Conservation (phyloP, 495 filamentous ascomycete genomes). For the Tricharina praecox region DNA sequence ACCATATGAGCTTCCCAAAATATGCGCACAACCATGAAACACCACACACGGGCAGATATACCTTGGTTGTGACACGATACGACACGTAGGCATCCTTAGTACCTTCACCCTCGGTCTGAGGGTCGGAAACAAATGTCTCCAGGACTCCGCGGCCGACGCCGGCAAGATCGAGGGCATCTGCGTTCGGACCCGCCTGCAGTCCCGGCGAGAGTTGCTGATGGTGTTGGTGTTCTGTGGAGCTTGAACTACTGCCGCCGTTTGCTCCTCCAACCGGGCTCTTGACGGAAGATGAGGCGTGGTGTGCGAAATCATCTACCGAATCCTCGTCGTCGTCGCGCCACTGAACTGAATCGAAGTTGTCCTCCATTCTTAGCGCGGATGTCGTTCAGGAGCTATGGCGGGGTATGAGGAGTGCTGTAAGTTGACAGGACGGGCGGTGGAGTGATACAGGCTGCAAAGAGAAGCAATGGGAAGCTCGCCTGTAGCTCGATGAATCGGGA, state of each 20-base stretch:
- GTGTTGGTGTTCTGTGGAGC: slow-evolving; percentile 25
- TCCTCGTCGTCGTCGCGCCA: slow-evolving; percentile 22
- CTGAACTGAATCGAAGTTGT: slow-evolving; percentile 19
- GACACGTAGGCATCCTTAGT: slow-evolving; percentile 95
- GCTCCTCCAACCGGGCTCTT: background rate
- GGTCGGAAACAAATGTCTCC: slow-evolving; percentile 63
- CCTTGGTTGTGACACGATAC: slow-evolving; percentile 80
- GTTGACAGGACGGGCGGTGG: background rate
- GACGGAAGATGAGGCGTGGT: background rate
- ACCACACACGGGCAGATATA: too few relatives aligned
- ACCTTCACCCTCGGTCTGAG: slow-evolving; percentile 88
- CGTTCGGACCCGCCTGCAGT: slow-evolving; percentile 39
- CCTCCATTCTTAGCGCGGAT: slow-evolving; percentile 6
- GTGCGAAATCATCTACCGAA: background rate
- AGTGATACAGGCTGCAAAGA: too few relatives aligned
- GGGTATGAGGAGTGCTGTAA: background rate
- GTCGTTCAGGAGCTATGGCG: slow-evolving; percentile 1
- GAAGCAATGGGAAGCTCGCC: background rate
- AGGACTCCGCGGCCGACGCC: slow-evolving; percentile 63
- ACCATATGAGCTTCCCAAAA: too few relatives aligned
- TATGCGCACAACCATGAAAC: too few relatives aligned
- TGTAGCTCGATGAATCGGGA: background rate
- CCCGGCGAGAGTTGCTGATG: too few relatives aligned
- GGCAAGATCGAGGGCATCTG: slow-evolving; percentile 43
- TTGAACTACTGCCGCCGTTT: background rate